Evolutionary conservation across 2,329 filamentous ascomycete genomes (phyloP).

Genomic region (Colletotrichum tofieldiae): DNA sequence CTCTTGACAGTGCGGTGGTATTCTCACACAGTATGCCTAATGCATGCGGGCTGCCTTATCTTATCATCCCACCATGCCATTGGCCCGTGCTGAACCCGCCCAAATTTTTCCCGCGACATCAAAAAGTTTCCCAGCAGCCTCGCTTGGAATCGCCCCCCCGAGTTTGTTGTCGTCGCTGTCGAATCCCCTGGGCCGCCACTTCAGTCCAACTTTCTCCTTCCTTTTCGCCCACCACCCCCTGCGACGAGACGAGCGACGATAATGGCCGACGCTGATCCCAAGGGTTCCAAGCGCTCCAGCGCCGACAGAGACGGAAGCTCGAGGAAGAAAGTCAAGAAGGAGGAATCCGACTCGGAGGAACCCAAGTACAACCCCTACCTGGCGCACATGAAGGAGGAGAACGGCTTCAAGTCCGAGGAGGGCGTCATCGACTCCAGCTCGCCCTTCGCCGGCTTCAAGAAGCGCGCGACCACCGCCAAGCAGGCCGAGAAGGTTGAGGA

Average conservation of each 20-base stretch:
- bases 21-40: background rate
- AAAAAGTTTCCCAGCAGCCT: conserved; percentile 41
- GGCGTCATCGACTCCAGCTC: conserved; percentile 55
- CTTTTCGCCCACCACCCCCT: background rate
- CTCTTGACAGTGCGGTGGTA: background rate
- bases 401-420: conserved; percentile 48
- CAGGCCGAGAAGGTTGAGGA: conserved; percentile 84
- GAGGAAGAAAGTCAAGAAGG: conserved; percentile 62
- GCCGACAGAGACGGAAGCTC: conserved; percentile 59
- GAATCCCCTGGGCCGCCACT: conserved; percentile 18
- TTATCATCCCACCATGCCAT: conserved; percentile 39
- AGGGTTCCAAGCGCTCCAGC: conserved; percentile 61
- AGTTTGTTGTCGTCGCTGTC: conserved; percentile 28
- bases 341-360: conserved; percentile 48
- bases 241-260: conserved; percentile 26
- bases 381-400: conserved; percentile 84
- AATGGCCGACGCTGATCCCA: conserved; percentile 58
- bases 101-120: conserved; percentile 42
- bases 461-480: conserved; percentile 84
- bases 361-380: conserved; percentile 85
- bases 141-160: conserved; percentile 12
- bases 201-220: conserved; percentile 32
- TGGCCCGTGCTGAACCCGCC: conserved; percentile 34
- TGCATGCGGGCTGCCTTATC: conserved; percentile 28
- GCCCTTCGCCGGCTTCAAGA: conserved; percentile 77